Percentiles rank a stretch among this genome's conserved stretches.
phyloP scores from a whole-genome alignment of 208 protist genomes.

The Leishmania tropica region DNA sequence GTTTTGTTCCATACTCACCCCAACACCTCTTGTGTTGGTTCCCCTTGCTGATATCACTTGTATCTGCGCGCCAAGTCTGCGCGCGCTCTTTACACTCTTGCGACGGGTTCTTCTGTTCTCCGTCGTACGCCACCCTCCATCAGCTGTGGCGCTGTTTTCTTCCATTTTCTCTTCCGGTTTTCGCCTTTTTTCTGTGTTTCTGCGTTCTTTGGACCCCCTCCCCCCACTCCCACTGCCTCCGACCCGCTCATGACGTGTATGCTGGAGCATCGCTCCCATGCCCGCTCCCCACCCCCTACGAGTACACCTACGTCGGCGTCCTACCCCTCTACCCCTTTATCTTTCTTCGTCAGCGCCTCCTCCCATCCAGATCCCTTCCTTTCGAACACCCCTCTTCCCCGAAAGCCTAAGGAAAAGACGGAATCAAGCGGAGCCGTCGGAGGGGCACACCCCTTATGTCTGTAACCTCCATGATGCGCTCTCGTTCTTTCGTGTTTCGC shows the following conservation, averaged over 20 bases:
- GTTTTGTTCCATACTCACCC: no score
- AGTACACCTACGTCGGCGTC: neutral
- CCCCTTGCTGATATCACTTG: no score
- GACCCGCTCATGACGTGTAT: neutral
- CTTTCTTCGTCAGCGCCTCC: neutral
- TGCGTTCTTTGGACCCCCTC: no score
- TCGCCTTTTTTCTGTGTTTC: neutral
- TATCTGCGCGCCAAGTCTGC: no score
- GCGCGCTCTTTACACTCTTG: no score
- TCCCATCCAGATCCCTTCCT: neutral
- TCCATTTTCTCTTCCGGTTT: neutral
- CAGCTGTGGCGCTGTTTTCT: neutral
- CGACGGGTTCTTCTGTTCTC: no score
- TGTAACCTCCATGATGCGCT: neutral
- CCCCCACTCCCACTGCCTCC: neutral
- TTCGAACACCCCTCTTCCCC: neutral
- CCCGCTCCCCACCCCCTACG: neutral
- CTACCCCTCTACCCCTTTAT: slow-evolving; percentile 2
- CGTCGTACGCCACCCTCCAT: neutral
- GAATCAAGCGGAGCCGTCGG: neutral
- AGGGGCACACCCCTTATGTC: neutral
- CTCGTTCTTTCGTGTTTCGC: neutral
- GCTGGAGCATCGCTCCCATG: neutral
- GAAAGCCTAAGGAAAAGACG: neutral
- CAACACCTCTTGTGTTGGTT: no score